Base-by-base conservation (phyloP, 1,284 basidiomycete genomes). In the Leccinum pachyderme region DNA sequence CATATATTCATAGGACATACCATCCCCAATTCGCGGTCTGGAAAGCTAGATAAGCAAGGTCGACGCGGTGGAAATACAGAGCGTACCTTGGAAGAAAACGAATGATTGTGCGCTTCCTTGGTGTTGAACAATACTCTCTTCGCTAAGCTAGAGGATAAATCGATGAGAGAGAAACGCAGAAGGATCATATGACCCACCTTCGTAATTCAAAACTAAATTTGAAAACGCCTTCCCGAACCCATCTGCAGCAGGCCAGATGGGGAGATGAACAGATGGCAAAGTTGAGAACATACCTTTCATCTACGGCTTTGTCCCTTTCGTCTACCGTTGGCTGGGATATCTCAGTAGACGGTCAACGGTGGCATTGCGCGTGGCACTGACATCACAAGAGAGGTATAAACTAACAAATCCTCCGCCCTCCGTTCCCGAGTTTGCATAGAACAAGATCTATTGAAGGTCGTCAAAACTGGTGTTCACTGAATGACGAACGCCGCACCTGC, bases 1-100 rank as follows among this genome's bases (percentile, higher is more conserved):
- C 8, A 46, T 65, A 22, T 25, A 33, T 51, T 7, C 15, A 51
- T 5, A 29, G 33, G 8, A 39, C 22, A 55, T 79, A 87, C 87
- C 88, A 91, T 70, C 90, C 90, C 89, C 90, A 91, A 66, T 92
- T 91, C 43, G 86, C 85, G 4, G 89, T 87, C 84, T 86, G 57
- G 32, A 31, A n/a, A 39, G 31, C n/a, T 29, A 15, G 18, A 29
- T 70, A 49, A 67, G 61, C 44, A 12, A 44, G 15, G 28, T 7
- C 1, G 28, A 13, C 18, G 12, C 6, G 25, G 39, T 31, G 22
- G 25, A 46, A 22, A 47, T 33, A 53, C 11, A 8, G 1, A 2
- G 50, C 66, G 22, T 59, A 82, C 91, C 74, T 89, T 89, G 69
- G 83, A 84, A 11, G 88, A 91, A 61, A 93, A 94, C 2, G 87